Evolutionary conservation across 305 asterid genomes (phyloP).

Genomic region (Solanum chacoense): DNA sequence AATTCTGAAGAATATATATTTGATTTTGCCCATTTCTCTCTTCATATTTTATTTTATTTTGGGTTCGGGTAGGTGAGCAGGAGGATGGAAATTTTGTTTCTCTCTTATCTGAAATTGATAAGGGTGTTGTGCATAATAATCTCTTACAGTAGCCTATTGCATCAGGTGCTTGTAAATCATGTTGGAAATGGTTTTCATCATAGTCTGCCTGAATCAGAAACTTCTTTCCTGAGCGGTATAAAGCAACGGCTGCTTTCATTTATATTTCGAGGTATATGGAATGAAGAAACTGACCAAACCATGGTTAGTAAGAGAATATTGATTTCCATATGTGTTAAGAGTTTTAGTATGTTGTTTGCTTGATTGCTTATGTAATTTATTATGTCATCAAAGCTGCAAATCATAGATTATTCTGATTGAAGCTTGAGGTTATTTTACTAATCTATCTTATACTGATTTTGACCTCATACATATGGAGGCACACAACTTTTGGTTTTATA

Average conservation of each 20-base stretch:
- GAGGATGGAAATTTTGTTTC: background rate
- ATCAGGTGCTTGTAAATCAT: slow-evolving; percentile 22
- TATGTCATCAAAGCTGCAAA: background rate
- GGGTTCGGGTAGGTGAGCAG: background rate
- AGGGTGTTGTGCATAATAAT: slow-evolving; percentile 14
- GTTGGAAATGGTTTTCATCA: slow-evolving; percentile 38
- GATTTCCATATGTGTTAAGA: background rate
- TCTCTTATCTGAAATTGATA: background rate
- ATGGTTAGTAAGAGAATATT: slow-evolving; percentile 37
- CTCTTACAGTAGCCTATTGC: slow-evolving; percentile 31
- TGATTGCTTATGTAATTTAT: background rate
- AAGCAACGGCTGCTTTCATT: slow-evolving; percentile 92
- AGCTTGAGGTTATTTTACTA: background rate
- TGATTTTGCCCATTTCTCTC: background rate
- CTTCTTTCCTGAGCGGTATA: slow-evolving; percentile 62
- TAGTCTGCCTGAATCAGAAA: slow-evolving; percentile 27
- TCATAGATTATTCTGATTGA: background rate
- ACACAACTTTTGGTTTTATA: background rate
- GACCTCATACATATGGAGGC: background rate
- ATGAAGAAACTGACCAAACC: slow-evolving; percentile 72
- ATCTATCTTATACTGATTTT: background rate
- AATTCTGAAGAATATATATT: background rate
- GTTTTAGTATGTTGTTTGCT: background rate
- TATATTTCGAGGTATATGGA: slow-evolving; percentile 84
- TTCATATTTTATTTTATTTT: background rate